Base-by-base conservation (phyloP, 345 rosid genomes). In the Citropsis articulata region DNA sequence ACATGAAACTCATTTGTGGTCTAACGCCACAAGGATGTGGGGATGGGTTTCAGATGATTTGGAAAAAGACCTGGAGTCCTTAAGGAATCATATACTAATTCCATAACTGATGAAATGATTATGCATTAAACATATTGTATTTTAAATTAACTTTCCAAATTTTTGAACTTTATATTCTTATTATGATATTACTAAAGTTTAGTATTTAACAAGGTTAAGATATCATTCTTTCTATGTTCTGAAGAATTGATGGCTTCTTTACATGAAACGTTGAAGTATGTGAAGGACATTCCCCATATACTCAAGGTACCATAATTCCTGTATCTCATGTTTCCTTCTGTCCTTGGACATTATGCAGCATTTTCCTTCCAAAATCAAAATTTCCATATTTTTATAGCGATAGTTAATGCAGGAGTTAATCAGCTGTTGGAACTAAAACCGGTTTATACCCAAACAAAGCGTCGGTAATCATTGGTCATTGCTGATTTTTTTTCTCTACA, bases 151-250 rank as follows among this genome's bases (percentile, higher is more conserved):
- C 24, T 65, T 30, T 22, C 14, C 12, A 55, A 50, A 66, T 59
- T 22, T 50, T 45, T 7, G 5, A 57, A 48, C 27, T 28, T 28
- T 30, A 38, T 56, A 57, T 55, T 61, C 69, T 72, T 63, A 36
- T 21, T 21, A 25, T 75, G 14, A 36, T 76, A 62, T 42, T 14
- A 66, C 28, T 9, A 25, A 60, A 66, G 60, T 22, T 57, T 75
- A 48, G 73, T 76, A 87, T 86, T 92, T 93, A 81, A 84, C 81
- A 27, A 81, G 75, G 76, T 78, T 68, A 71, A 95, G 99, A 92
- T 95, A 81, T 92, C 99, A 78, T 90, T 95, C 84, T 95, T 93
- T 79, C 85, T 91, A 38, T 84, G 79, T 79, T 92, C 96, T n/a
- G 91, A 89, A 83, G 98, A 95, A 87, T 85, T 95, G 73, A 90